Base-by-base conservation (phyloP, 2,329 filamentous ascomycete species). In the Lasiodiplodia hormozganensis region DNA sequence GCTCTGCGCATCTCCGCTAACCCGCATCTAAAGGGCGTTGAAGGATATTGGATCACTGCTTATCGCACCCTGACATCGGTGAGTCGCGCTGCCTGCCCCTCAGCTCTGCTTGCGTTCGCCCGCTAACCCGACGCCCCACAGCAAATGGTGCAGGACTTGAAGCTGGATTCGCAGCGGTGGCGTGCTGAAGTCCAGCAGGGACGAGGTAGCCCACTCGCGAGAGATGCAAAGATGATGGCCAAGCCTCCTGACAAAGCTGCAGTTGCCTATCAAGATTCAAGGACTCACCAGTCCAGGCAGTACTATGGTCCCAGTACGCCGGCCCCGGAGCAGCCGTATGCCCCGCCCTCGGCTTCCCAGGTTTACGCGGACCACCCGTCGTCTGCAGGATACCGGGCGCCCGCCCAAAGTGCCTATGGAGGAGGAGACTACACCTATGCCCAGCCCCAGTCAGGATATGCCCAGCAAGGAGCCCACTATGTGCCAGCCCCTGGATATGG, bases 81-180 rank as follows among this genome's bases (percentile, higher is more conserved):
- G 81, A 67, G 82, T 47, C 40, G 40, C 60, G 43, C n/a, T n/a
- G n/a, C n/a, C n/a, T n/a, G n/a, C n/a, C n/a, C n/a, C n/a, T n/a
- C n/a, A n/a, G n/a, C n/a, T n/a, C n/a, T n/a, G n/a, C n/a, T n/a
- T n/a, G n/a, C n/a, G n/a, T 10, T 36, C 31, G 49, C 49, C 21
- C 40, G 62, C 62, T 65, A 38, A 65, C 62, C 28, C 52, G 40
- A 54, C 14, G 52, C 43, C 40, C 57, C 57, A 38, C 73, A 82
- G 83, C 81, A 82, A 74, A 85, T 85, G 83, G 82, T 85, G 69
- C 77, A 80, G 73, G 83, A 85, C 72, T 73, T 85, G 74, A 81
- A 81, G 72, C 73, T 79, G 75, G 83, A 85, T 69, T 84, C 83
- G 60, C 78, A 78, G 70, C 79, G 81, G 70, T 85, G 82, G 83